Conservation (phyloP, 2,329 filamentous ascomycete species). For the Neophaeococcomyces mojaviensis region DNA sequence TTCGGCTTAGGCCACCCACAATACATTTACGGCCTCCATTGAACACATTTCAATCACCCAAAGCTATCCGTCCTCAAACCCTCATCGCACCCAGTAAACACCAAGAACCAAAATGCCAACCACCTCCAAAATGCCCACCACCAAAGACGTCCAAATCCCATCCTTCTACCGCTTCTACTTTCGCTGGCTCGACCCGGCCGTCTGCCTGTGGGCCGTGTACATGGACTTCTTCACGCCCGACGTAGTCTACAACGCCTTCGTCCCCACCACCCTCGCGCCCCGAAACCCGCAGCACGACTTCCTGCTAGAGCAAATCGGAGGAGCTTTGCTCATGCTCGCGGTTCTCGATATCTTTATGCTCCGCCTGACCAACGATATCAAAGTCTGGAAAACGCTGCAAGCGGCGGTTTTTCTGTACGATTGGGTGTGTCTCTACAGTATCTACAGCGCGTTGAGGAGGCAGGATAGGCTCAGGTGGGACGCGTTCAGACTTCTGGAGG, state of each 20-base stretch:
- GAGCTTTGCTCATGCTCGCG: neutral
- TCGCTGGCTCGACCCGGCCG: neutral
- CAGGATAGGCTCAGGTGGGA: neutral
- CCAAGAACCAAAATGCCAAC: no score
- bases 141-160: neutral
- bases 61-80: no score
- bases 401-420: neutral
- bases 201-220: neutral
- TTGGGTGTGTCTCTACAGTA: neutral
- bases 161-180: slow-evolving; percentile 3
- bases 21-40: no score
- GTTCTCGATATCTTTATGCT: neutral
- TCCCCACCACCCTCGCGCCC: neutral
- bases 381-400: neutral
- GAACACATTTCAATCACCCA: no score
- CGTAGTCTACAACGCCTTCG: neutral
- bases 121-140: no score
- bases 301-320: neutral
- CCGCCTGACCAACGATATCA: neutral
- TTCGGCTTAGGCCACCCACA: no score
- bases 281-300: neutral
- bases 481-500: neutral
- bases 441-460: neutral
- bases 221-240: neutral
- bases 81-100: no score